Evolutionary conservation across 2,329 filamentous ascomycete species (phyloP), one percentile per base, ranked within the genome.

Genomic region (Cytospora leucostoma): DNA sequence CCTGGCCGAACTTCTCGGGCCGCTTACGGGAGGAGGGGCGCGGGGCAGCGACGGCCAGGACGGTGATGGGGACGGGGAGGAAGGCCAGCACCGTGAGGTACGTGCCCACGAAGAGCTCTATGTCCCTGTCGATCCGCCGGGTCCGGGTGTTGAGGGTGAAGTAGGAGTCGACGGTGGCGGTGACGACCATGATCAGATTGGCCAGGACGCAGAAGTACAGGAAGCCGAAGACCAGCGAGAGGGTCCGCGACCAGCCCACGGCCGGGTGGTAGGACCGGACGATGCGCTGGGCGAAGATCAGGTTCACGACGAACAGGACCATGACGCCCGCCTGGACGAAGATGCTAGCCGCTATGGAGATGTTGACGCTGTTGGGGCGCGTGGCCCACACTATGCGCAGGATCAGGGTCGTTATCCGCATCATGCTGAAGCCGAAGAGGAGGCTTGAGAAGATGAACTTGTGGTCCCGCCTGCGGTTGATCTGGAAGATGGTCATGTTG

Each of bases 231-330:
- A 75, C 62, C 21, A 78, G 67, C 2, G 78, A 79, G 32, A 85
- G 78, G 1, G 75, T 69, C 32, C 76, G 79, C 66, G 84, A 81
- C 91, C 91, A 94, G 63, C 91, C 92, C 37, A 92, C 72, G 2
- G 74, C 71, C 0, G 91, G 91, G 70, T 93, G 90, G 53, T 86
- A 84, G 5, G 89, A 89, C 60, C 92, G 84, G 19, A 95, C 75
- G 33, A 96, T 81, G 53, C 92, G 87, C 75, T 92, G 90, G 0
- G 88, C 77, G 71, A 93, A 91, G 70, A 95, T 77, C 50, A 96
- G 76, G 76, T 96, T 95, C 75, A 92, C 78, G 70, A 94, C 77
- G 74, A 91, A 94, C 33, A 96, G 78, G 8, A 96, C 75, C 38
- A 96, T 73, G 17, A 93, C 86, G 50, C 91, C 92, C 0, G 89